Evolutionary conservation across 1,284 basidiomycete genomes (phyloP), one percentile per base, ranked within the genome.

Genomic region (Ganoderma lingzhi): DNA sequence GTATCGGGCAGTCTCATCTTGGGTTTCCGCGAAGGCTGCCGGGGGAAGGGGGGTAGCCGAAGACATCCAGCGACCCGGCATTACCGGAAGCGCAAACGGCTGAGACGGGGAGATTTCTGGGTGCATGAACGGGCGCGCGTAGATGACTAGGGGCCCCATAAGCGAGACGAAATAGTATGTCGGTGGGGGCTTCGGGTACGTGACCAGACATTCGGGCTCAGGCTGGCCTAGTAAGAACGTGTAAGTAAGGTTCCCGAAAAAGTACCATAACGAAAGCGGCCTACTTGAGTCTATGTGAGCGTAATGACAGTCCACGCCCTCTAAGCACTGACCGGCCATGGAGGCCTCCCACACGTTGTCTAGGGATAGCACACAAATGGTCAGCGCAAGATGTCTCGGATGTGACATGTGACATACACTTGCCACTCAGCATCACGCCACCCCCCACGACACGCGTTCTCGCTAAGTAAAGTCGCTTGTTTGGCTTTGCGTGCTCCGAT

Each of bases 361-460:
- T 85, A 60, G 42, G 17, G 37, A 42, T n/a, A 42, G 23, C 12
- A 61, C 10, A 61, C 59, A 42, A 61, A 42, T 53, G 19, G 17
- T 23, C 19, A 51, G 15, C 1, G 15, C 6, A 8, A 45, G 15
- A 51, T 15, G 35, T 58, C n/a, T 28, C 56, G 19, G 39, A 19
- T 1, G n/a, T 10, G n/a, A 15, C 35, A 39, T 59, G 10, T 61
- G 23, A 78, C 83, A 71, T 73, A 83, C 84, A 74, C 39, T 77
- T 75, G 9, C 85, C 85, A 61, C 85, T 79, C 80, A 86, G 82
- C 83, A 82, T 85, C 37, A 86, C 85, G 2, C 84, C 85, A 15
- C 84, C 84, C 3, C 85, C 84, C 30, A 86, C 82, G 15, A 86
- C 84, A 42, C 84, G 80, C 85, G 85, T 86, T 8, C 80, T 80